Conservation (phyloP, 768 basidiomycete genomes). For the Baorangia bicolor region DNA sequence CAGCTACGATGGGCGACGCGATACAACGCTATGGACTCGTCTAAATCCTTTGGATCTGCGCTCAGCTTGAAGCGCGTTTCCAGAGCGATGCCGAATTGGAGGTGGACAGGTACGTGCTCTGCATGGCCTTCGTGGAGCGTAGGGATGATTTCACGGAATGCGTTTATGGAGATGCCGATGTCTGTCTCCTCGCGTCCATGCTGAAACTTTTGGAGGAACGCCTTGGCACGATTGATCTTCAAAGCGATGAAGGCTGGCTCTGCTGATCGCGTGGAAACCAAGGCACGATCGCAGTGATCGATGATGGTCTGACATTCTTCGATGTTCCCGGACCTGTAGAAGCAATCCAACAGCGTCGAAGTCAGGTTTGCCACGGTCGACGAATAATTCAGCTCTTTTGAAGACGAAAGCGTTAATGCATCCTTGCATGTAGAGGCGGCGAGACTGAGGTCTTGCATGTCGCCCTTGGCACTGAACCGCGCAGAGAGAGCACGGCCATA, state of each 20-base stretch:
- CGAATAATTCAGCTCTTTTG: not conserved
- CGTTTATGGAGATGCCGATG: conserved; percentile 9
- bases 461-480: conserved; percentile 16
- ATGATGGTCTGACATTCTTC: conserved; percentile 22
- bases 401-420: conserved; percentile 9
- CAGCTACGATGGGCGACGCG: conserved; percentile 12
- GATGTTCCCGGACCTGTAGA: conserved; percentile 2
- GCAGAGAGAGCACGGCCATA: conserved; percentile 13
- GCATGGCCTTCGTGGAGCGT: conserved; percentile 11
- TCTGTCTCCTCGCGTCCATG: conserved; percentile 5
- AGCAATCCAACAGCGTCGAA: conserved; percentile 6
- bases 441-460: conserved; percentile 13
- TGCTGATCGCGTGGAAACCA: conserved; percentile 1
- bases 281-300: conserved; percentile 19
- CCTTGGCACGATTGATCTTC: conserved; percentile 13
- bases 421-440: conserved; percentile 18
- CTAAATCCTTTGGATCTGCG: conserved; percentile 13
- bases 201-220: conserved; percentile 13
- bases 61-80: conserved; percentile 11
- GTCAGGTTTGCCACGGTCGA: conserved; percentile 1
- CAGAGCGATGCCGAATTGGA: conserved; percentile 21
- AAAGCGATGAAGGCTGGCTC: not conserved
- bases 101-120: conserved; percentile 4
- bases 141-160: conserved; percentile 13
- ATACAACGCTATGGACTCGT: conserved; percentile 23